Conservation (phyloP, 768 basidiomycete genomes). For the Dioszegia hungarica region DNA sequence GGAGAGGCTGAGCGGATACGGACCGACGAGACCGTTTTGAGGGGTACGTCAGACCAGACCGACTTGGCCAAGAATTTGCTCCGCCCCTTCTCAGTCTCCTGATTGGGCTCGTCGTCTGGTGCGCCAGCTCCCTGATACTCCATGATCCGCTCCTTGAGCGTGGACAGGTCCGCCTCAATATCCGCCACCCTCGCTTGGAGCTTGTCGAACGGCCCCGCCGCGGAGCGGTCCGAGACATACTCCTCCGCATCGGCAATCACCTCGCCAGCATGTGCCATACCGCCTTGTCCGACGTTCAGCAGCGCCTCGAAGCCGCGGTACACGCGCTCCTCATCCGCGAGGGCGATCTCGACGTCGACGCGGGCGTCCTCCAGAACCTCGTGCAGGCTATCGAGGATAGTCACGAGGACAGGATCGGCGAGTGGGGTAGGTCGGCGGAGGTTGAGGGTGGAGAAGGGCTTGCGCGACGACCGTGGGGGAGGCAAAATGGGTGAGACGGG, state of each 20-base stretch:
- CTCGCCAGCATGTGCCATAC: slow-evolving; percentile 11
- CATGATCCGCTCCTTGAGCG: slow-evolving; percentile 34
- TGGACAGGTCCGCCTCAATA: slow-evolving; percentile 39
- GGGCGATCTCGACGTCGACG: slow-evolving; percentile 47
- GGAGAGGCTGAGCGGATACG: neutral
- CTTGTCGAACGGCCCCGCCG: slow-evolving; percentile 10
- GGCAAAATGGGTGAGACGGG: slow-evolving; percentile 12
- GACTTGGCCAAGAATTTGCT: neutral
- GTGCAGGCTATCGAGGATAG: slow-evolving; percentile 41
- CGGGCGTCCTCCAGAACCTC: slow-evolving; percentile 49
- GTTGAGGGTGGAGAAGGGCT: slow-evolving; percentile 8
- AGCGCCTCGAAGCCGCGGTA: slow-evolving; percentile 44
- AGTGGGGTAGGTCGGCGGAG: slow-evolving; percentile 7
- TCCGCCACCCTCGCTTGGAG: slow-evolving; percentile 31
- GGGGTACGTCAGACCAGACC: neutral
- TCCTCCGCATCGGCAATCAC: slow-evolving; percentile 32
- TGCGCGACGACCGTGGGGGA: slow-evolving; percentile 1
- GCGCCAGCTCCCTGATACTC: slow-evolving; percentile 25
- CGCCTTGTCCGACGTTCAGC: slow-evolving; percentile 29
- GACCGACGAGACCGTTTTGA: slow-evolving; percentile 1
- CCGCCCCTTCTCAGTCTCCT: neutral
- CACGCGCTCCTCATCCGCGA: slow-evolving; percentile 46
- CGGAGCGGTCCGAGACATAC: slow-evolving; percentile 17
- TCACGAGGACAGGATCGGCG: slow-evolving; percentile 24
- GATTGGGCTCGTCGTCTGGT: neutral